Conservation (phyloP, 768 basidiomycete species). For the Tricholoma bakamatsutake region DNA sequence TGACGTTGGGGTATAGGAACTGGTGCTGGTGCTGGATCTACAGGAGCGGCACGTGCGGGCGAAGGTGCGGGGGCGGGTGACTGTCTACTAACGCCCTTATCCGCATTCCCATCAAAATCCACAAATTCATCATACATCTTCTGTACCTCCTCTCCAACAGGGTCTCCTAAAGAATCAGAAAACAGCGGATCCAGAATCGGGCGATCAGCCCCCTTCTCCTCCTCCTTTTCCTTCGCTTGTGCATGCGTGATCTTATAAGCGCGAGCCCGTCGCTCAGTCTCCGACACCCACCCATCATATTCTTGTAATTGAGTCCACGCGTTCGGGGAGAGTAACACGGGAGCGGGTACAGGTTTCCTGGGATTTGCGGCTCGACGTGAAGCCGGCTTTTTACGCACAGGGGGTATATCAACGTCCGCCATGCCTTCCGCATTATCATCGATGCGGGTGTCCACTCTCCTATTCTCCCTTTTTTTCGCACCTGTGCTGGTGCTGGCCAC, state of each 20-base stretch:
- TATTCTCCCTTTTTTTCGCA: background rate
- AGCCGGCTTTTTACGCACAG: background rate
- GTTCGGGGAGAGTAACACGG: background rate
- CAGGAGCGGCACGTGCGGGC: background rate
- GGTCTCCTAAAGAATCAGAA: background rate
- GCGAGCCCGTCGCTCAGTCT: background rate
- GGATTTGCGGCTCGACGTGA: background rate
- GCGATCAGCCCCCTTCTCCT: background rate
- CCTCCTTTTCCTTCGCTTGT: background rate
- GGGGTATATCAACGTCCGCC: background rate
- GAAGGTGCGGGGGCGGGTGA: background rate
- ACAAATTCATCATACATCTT: conserved; percentile 9
- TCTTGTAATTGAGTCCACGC: background rate
- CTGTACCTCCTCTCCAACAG: background rate
- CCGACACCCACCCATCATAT: conserved; percentile 3
- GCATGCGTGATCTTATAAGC: background rate
- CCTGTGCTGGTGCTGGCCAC: background rate
- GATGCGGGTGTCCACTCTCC: background rate
- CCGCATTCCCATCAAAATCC: conserved; percentile 1
- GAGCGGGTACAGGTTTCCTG: background rate
- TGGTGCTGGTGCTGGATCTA: background rate
- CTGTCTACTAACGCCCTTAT: background rate
- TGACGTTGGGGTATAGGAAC: background rate
- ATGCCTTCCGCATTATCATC: background rate
- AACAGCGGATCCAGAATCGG: background rate